A percentile compares a stretch with the other conserved stretches of the same genome.
Conservation (phyloP, 768 basidiomycete species). For the Mycena olivaceomarginata region DNA sequence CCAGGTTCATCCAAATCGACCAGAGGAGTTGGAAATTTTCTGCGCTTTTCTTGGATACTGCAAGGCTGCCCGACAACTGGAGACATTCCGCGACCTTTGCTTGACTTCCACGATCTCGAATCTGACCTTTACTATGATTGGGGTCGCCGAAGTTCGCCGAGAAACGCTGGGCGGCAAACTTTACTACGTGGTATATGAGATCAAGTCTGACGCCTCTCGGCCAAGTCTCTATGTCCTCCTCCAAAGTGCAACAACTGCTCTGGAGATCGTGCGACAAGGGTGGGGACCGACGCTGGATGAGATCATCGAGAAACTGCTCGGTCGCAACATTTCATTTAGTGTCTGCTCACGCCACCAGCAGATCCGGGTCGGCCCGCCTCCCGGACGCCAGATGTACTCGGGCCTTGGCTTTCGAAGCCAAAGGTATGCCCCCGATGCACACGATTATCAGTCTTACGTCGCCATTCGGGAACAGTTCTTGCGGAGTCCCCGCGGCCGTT, state of each 20-base stretch:
- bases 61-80: not conserved
- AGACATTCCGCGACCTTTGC: not conserved
- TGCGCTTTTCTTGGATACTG: not conserved
- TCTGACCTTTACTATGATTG: not conserved
- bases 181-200: not conserved
- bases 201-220: too few relatives aligned
- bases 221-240: not conserved
- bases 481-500: not conserved
- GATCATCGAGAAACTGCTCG: not conserved
- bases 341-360: not conserved
- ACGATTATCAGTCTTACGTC: not conserved
- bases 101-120: not conserved
- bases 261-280: slow-evolving; percentile 5
- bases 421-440: not conserved
- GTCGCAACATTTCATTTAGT: not conserved
- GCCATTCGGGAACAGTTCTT: not conserved
- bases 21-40: not conserved
- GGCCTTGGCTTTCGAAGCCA: not conserved
- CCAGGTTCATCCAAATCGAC: not conserved
- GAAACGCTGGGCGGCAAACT: not conserved
- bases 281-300: not conserved
- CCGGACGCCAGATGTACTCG: not conserved
- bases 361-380: not conserved
- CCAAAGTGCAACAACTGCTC: not conserved
- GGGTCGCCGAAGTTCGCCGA: not conserved